Evolutionary conservation across 202 grass and related monocot species (phyloP).

Genomic region (Digitaria exilis): DNA sequence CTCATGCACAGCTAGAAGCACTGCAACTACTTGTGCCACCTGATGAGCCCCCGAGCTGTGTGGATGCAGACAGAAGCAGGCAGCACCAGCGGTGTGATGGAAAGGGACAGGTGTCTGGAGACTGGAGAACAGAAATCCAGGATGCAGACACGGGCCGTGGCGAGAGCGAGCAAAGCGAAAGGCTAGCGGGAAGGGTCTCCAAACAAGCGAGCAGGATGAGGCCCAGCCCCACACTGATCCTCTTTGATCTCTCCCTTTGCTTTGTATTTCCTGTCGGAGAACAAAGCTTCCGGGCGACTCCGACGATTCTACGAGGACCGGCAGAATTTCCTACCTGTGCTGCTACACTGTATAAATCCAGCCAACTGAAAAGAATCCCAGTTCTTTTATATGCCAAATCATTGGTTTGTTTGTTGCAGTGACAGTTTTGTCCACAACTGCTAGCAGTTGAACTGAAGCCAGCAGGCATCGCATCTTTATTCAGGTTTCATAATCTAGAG

Average conservation of each 20-base stretch:
- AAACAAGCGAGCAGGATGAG: background rate
- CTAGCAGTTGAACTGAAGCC: background rate
- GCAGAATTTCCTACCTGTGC: no score
- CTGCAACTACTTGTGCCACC: background rate
- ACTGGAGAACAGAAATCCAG: no score
- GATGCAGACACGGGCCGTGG: background rate
- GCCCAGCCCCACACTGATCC: background rate
- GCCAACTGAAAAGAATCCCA: background rate
- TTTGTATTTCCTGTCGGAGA: background rate
- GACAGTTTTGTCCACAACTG: background rate
- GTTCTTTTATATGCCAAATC: background rate
- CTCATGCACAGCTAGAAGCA: background rate
- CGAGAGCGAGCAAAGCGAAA: background rate
- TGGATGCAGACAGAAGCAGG: background rate
- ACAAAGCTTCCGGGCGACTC: background rate
- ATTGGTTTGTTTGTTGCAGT: background rate
- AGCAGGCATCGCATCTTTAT: background rate
- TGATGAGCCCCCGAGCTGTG: background rate
- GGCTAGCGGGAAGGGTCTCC: background rate
- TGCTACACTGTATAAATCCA: no score
- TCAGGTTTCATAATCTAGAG: background rate
- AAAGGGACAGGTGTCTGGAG: no score
- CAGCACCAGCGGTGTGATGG: background rate
- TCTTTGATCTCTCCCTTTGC: background rate
- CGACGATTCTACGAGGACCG: no score